These are phyloP conservation scores for Leccinum olivaceopallidum DNA, from an alignment of 768 basidiomycete genomes.

Conservation along the genomic window DNA sequence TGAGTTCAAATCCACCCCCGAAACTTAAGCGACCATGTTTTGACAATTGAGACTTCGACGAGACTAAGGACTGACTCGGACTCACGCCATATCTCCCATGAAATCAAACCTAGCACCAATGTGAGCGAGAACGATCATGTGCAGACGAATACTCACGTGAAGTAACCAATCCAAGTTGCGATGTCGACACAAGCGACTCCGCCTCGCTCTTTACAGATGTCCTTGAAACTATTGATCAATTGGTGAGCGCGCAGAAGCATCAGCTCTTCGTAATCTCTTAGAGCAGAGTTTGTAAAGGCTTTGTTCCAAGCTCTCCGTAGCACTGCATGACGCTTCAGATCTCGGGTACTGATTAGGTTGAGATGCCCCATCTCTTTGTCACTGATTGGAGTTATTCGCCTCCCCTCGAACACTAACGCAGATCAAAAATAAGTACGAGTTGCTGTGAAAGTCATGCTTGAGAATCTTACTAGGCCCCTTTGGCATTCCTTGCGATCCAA, in stretches of 20 bases:
- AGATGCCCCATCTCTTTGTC: conserved; percentile 10
- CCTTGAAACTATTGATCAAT: too few relatives aligned
- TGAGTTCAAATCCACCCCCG: conserved; percentile 39
- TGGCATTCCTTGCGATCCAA: conserved; percentile 31
- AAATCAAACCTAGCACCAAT: conserved; percentile 22
- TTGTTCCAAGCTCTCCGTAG: conserved; percentile 16
- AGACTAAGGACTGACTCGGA: background rate
- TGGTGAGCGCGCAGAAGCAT: too few relatives aligned
- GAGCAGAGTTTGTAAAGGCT: too few relatives aligned
- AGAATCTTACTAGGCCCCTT: conserved; percentile 30
- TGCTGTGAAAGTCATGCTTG: background rate
- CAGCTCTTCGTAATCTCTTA: too few relatives aligned
- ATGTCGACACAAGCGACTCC: too few relatives aligned
- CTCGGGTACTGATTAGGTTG: conserved; percentile 20
- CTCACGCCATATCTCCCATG: conserved; percentile 32
- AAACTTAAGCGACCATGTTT: conserved; percentile 34
- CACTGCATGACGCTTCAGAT: conserved; percentile 23
- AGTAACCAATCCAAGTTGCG: conserved; percentile 23
- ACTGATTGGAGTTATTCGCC: conserved; percentile 21
- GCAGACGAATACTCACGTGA: conserved; percentile 18
- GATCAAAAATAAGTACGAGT: conserved; percentile 5
- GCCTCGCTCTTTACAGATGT: too few relatives aligned
- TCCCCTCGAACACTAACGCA: conserved; percentile 23
- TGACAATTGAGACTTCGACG: background rate
- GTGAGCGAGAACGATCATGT: conserved; percentile 1